These are phyloP conservation scores for Rhododendron henanense DNA, from an alignment of 148 eudicot species.

Conservation along the genomic window DNA sequence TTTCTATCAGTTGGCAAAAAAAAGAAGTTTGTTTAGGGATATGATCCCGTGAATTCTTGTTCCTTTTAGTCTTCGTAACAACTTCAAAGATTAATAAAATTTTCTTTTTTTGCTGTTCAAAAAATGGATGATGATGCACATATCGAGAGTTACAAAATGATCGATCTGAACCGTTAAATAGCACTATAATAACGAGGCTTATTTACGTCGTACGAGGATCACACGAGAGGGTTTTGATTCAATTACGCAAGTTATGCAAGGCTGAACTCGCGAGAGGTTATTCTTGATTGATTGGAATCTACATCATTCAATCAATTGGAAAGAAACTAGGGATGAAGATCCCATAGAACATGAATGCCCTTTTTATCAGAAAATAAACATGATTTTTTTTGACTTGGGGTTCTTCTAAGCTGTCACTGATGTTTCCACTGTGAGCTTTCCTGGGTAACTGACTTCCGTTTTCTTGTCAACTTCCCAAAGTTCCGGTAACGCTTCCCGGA, in stretches of 20 bases:
- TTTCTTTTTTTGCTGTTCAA: too few relatives aligned
- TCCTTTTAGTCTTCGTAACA: too few relatives aligned
- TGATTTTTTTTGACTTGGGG: not conserved
- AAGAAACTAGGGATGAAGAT: not conserved
- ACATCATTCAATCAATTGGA: constrained; percentile 9
- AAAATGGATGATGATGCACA: too few relatives aligned
- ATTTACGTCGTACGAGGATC: not conserved
- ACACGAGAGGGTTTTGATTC: not conserved
- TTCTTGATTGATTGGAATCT: constrained; percentile 12
- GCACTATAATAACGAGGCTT: not conserved
- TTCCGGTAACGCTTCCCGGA: constrained; percentile 78
- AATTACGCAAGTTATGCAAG: not conserved
- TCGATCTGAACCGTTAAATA: too few relatives aligned
- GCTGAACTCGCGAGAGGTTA: not conserved
- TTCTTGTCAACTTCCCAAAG: constrained; percentile 63
- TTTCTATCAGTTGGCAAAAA: too few relatives aligned
- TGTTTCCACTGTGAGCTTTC: constrained; percentile 61
- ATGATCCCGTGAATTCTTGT: too few relatives aligned
- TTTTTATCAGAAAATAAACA: not conserved
- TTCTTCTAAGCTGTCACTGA: constrained; percentile 57
- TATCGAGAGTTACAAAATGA: not conserved
- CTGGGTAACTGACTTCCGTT: constrained; percentile 45
- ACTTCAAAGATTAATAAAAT: too few relatives aligned
- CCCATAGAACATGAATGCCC: constrained; percentile 1
- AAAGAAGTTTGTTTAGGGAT: not conserved